phyloP scores from a whole-genome alignment of 2,329 filamentous ascomycete species.

The Phaeosphaeriaceae sp. region DNA sequence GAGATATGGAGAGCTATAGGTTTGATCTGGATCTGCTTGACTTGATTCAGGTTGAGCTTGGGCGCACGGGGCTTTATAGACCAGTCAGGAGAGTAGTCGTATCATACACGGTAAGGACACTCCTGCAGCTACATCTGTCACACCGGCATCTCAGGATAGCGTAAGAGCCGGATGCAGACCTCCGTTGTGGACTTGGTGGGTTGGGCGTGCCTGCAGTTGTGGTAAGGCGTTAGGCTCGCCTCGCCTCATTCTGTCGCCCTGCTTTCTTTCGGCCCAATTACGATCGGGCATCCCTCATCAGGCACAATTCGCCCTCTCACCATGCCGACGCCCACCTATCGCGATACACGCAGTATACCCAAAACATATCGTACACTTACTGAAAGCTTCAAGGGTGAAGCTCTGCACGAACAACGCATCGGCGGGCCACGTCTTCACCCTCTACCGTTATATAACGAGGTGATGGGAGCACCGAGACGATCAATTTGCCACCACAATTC shows the following conservation, averaged over 20 bases:
- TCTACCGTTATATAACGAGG: constrained; percentile 10
- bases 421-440: constrained; percentile 34
- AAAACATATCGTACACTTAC: constrained; percentile 4
- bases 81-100: constrained; percentile 8
- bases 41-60: constrained; percentile 23
- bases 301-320: constrained; percentile 15
- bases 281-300: constrained; percentile 11
- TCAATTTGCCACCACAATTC: constrained; percentile 33
- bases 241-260: constrained; percentile 40
- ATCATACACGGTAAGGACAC: neutral
- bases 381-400: constrained; percentile 11
- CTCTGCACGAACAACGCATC: constrained; percentile 17
- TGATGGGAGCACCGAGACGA: constrained; percentile 27
- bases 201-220: constrained; percentile 32
- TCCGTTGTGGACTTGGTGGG: constrained; percentile 17
- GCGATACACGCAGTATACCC: constrained; percentile 1
- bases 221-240: constrained; percentile 31
- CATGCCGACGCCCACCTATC: constrained; percentile 12
- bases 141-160: constrained; percentile 15
- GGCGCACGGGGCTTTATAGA: constrained; percentile 33
- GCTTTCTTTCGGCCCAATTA: constrained; percentile 28
- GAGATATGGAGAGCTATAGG: constrained; percentile 4
- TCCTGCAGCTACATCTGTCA: constrained; percentile 17
- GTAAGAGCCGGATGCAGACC: constrained; percentile 7
- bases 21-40: constrained; percentile 11